Evolutionary conservation across 75 land plant species (phyloP), one percentile per base, ranked within the genome.

Genomic region (Pinus tabuliformis): DNA sequence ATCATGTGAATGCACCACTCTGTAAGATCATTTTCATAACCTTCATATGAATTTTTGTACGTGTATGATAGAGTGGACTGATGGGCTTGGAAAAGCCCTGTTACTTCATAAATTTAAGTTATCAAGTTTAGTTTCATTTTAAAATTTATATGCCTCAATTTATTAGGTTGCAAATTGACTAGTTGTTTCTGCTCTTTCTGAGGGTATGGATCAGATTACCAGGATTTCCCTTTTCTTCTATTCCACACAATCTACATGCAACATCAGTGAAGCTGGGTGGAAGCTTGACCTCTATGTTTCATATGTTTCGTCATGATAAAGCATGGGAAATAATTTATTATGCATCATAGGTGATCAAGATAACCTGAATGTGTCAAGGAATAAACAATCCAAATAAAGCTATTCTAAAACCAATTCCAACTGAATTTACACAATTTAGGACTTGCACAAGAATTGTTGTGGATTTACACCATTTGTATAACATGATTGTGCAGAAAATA

Each of bases 1-100:
- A 97, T 81, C 93, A 93, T 74, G 92, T 97, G 37, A 97, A 97
- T 81, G 88, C 95, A 70, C 91, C 98, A 71, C 81, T 97, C 18
- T 88, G 99, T 97, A 87, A 88, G 97, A 78, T 72, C 58, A 20
- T 20, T 42, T 42, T 42, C 24, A 42, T 68, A 18, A 36, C 20
- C 4, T 42, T 18, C 21, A 49, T 49, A 49, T 1, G 12, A 11
- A 11, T 33, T 64, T 33, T 36, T 12, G 4, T 15, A 33, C 39
- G 18, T 64, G 6, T 36, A 64, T 33, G 20, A 3, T 64, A 17
- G 17, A 2, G 20, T 63, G 20, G 66, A 63, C 17, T 63, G 49
- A 54, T 73, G 36, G 18, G 56, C 24, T 22, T 16, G 56, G 6
- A 56, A 12, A 49, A 15, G 56, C 54, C 56, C 3, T 49, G 12